Percentiles rank a stretch among this genome's conserved stretches.
These are phyloP conservation scores for Effrenium voratum DNA, from an alignment of 73 alveolate genomes.

Conservation along the genomic window DNA sequence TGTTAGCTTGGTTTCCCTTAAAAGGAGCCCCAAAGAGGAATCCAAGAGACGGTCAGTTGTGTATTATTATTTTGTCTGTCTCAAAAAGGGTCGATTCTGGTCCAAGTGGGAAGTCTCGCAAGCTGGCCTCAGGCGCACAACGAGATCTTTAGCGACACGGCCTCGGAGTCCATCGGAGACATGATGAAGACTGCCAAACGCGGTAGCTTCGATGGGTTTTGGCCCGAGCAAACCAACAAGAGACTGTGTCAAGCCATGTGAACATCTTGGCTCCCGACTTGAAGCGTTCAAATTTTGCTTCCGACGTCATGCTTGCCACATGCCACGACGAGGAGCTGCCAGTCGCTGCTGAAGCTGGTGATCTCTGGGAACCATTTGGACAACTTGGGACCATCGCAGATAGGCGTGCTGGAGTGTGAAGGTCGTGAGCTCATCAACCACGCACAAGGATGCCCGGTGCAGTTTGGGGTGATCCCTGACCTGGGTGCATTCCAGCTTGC, in stretches of 20 bases:
- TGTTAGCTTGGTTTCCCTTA: no score
- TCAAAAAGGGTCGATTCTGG: no score
- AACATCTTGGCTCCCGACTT: no score
- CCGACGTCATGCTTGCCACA: no score
- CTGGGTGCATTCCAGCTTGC: neutral
- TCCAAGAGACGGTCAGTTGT: neutral
- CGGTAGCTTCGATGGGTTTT: no score
- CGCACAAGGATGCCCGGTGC: neutral
- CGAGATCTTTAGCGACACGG: constrained; percentile 54
- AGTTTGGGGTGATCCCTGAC: neutral
- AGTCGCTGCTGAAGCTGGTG: constrained; percentile 63
- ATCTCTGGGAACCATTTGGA: constrained; percentile 67
- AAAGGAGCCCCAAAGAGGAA: neutral
- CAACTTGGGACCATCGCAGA: constrained; percentile 69
- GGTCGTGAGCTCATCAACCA: neutral
- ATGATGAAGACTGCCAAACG: constrained; percentile 22
- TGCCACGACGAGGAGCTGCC: constrained; percentile 55
- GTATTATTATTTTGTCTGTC: no score
- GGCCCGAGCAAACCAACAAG: no score
- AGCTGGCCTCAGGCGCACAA: constrained; percentile 80
- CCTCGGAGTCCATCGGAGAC: constrained; percentile 40
- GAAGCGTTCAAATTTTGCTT: no score
- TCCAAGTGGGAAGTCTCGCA: no score
- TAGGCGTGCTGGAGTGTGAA: neutral
- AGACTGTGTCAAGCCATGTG: no score